Percentiles rank a stretch among this genome's conserved stretches.
phyloP scores from a whole-genome alignment of 441 rosid genomes.

The Monsonia emarginata region DNA sequence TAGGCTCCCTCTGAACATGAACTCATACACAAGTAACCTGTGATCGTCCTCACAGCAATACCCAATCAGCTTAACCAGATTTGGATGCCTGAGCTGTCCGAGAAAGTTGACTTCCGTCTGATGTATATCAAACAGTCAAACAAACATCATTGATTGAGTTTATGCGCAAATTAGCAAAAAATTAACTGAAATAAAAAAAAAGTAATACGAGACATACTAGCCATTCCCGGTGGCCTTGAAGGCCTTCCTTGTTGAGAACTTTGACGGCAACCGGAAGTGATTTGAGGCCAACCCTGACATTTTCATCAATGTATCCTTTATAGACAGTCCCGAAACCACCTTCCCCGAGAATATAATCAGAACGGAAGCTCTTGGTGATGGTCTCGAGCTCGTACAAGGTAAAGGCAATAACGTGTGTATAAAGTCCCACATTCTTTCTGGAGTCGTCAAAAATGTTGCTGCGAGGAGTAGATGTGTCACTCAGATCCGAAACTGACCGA shows the following conservation, averaged over 20 bases:
- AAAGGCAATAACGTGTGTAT: constrained; percentile 73
- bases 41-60: constrained; percentile 27
- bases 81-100: constrained; percentile 43
- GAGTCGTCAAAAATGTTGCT: constrained; percentile 44
- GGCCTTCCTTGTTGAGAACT: constrained; percentile 71
- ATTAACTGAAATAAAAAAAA: not conserved
- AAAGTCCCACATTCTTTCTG: constrained; percentile 55
- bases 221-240: constrained; percentile 84
- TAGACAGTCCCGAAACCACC: constrained; percentile 72
- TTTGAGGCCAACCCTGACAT: constrained; percentile 62
- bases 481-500: constrained; percentile 84
- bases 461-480: constrained; percentile 69
- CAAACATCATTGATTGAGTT: not conserved
- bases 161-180: not conserved
- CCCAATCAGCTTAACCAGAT: constrained; percentile 25
- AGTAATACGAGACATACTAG: constrained; percentile 27
- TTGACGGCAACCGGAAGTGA: constrained; percentile 68
- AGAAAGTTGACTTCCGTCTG: constrained; percentile 58
- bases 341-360: constrained; percentile 81
- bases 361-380: constrained; percentile 92
- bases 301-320: constrained; percentile 71
- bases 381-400: constrained; percentile 87
- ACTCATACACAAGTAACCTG: constrained; percentile 10
- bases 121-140: not conserved
- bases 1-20: constrained; percentile 25